Evolutionary conservation across 768 basidiomycete species (phyloP), one percentile per base, ranked within the genome.

Genomic region (Leucogyrophana mollusca): DNA sequence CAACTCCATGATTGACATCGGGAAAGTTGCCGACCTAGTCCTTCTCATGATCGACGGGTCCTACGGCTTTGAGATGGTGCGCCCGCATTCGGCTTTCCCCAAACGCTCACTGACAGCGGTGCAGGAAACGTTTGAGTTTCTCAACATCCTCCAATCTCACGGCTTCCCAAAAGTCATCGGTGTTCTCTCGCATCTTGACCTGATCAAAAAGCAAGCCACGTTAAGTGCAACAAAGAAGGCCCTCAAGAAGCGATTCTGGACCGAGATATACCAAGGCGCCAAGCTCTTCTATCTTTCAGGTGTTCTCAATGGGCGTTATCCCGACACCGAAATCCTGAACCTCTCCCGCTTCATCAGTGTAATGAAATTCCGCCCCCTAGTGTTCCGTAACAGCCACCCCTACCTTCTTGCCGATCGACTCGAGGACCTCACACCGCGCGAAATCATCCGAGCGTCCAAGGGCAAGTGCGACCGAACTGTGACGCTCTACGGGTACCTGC

Each of bases 141-240:
- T 99, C 45, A 98, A 97, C 56, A 84, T 97, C 57, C 85, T 99
- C 20, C 94, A 97, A 71, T 78, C 92, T 0, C 96, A 99, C 62
- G 96, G 96, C 24, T 95, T 99, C 64, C 96, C 96, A 2, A 99
- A 98, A 75, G 93, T 98, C 56, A 92, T 99, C 51, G 95, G 96
- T 46, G 69, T 99, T 47, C 87, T 99, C 38, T 87, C 93, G 38
- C 96, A 99, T 67, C 83, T 98, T 34, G 96, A 98, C 67, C 85
- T 99, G 53, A 89, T 99, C 55, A 96, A 96, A 75, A 94, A 93
- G 61, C 78, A 87, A 4, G 76, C 88, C 0, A 85, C 85, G 3
- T 82, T 98, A 33, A 87, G 86, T 47, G 81, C 82, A 40, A 93
- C 92, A 43, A 99, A 98, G 72, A 96, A 96, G 59, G 71, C 85